Conservation (phyloP, 805 yeast species). For the Dipodascopsis uninucleata region DNA sequence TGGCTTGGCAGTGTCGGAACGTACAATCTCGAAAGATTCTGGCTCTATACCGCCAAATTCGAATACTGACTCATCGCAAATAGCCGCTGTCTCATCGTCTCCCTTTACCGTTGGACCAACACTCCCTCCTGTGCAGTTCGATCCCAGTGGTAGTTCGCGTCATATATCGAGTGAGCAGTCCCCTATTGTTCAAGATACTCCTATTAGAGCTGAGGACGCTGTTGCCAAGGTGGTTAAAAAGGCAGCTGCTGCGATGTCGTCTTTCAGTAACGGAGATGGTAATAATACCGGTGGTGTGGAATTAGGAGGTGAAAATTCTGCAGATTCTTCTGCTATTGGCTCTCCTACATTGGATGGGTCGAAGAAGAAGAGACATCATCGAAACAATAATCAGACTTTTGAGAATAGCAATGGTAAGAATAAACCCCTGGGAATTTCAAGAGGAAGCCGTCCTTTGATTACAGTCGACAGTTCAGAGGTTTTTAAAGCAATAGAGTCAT, state of each 20-base stretch:
- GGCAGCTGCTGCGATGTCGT: slow-evolving; percentile 20
- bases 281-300: not conserved
- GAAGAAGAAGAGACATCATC: slow-evolving; percentile 29
- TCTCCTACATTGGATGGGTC: slow-evolving; percentile 12
- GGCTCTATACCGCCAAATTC: not conserved
- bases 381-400: slow-evolving; percentile 28
- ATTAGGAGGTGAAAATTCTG: slow-evolving; percentile 13
- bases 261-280: slow-evolving; percentile 10
- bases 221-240: slow-evolving; percentile 34
- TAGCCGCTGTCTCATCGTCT: slow-evolving; percentile 12
- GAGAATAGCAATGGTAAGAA: slow-evolving; percentile 5
- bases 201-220: slow-evolving; percentile 38
- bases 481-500: slow-evolving; percentile 40
- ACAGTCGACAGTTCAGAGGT: slow-evolving; percentile 43
- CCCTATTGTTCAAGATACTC: slow-evolving; percentile 6
- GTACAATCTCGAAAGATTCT: not conserved
- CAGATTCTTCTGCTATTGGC: slow-evolving; percentile 9
- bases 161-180: slow-evolving; percentile 7
- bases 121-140: slow-evolving; percentile 34
- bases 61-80: not conserved
- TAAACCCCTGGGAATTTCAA: too few species aligned
- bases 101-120: slow-evolving; percentile 27
- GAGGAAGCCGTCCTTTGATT: slow-evolving; percentile 16
- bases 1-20: slow-evolving; percentile 1
- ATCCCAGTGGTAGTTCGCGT: slow-evolving; percentile 23